Evolutionary conservation across 2,329 filamentous ascomycete species (phyloP), one percentile per base, ranked within the genome.

Genomic region (Mycosphaerelloides madeirae): DNA sequence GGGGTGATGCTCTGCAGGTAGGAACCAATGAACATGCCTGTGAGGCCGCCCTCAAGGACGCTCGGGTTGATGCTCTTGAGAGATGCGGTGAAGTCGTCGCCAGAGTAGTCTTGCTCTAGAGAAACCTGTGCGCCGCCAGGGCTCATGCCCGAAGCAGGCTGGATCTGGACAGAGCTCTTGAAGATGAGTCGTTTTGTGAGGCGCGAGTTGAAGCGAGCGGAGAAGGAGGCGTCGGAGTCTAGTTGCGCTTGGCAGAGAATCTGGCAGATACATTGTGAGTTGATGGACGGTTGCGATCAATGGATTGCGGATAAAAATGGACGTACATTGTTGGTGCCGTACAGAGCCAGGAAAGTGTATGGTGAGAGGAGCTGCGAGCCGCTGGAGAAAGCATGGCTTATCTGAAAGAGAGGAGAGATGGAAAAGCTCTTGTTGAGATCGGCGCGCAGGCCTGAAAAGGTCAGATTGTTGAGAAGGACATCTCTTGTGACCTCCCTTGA

Each of bases 11-110:
- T 87, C 71, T 98, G 93, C 48, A 98, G 79, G 71, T 97, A 97
- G 74, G 86, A 93, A 59, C 87, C 90, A 62, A 98, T 90, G 67
- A 88, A 88, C 70, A 97, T 95, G 60, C 93, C 93, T 19, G 91
- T 98, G 40, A 96, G 70, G 44, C 89, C 88, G 47, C 93, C 91
- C 65, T 97, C 90, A 41, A 98, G 79, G 56, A 84, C 75, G 5
- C 89, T 96, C n/a, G 93, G 93, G 75, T 97, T 97, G 65, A 97
- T 80, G 63, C 88, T 83, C 76, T 97, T 98, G 59, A 98, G 64
- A 32, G 87, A 91, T 18, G 89, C 88, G 34, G 86, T 91, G 72
- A 98, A 98, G 71, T 98, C 93, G 61, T 80, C 75, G 64, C 93
- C 93, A 16, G 81, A 86, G 73, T 96, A 97, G 72, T 98, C 93